Conservation (phyloP, 75 land plant genomes). For the Isoetes taiwanensis region DNA sequence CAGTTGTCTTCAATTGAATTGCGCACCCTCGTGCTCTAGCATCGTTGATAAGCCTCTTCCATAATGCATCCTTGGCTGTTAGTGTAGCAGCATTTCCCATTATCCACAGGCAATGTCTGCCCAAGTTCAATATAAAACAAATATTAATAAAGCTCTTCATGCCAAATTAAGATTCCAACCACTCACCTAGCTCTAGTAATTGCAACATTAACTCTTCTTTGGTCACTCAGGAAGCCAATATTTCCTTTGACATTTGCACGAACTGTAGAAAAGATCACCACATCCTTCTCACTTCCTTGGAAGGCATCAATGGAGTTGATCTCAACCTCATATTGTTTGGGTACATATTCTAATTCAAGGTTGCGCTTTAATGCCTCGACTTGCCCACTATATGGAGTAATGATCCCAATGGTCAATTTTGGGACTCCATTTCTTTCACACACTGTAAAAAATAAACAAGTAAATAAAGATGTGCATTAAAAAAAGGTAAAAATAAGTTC, state of each 20-base stretch:
- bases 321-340: not conserved
- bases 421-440: too few relatives aligned
- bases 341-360: not conserved
- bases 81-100: not conserved
- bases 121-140: too few relatives aligned
- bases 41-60: not conserved
- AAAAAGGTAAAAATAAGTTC: too few relatives aligned
- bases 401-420: too few relatives aligned
- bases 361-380: too few relatives aligned
- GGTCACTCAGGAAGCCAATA: not conserved
- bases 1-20: too few relatives aligned
- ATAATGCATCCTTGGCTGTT: not conserved
- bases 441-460: too few relatives aligned
- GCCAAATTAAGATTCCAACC: not conserved
- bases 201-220: not conserved
- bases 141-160: not conserved
- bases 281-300: not conserved
- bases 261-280: not conserved
- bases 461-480: too few relatives aligned
- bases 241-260: not conserved
- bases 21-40: too few relatives aligned
- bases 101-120: not conserved
- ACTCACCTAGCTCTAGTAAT: slow-evolving; percentile 1
- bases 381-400: not conserved
- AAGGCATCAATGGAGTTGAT: not conserved